Evolutionary conservation across 371 early-diverging fungal species (phyloP), one percentile per base, ranked within the genome.

Genomic region (Mucor mucedo): DNA sequence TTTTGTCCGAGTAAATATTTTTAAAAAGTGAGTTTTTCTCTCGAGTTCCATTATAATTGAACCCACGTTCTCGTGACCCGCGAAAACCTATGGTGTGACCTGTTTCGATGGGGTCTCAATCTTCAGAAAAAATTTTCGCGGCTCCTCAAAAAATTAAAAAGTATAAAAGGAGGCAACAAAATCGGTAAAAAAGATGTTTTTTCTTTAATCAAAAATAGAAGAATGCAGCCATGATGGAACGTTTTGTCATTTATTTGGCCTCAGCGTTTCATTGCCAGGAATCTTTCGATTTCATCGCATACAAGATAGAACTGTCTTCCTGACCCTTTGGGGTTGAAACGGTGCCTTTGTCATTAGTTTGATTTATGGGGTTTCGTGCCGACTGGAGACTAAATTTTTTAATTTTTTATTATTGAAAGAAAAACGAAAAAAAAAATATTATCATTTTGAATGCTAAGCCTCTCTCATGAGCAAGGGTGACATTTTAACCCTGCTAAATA

Each of bases 191-290:
- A 21, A 21, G 8, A 8, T 13, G 2, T 38, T 42, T 52, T 52
- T 60, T 60, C 44, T 53, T 66, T 61, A 63, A 71, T 71, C 71
- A 66, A 71, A 60, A 64, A 62, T 44, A 42, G 14, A 60, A 53
- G 67, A 56, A 60, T 71, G 67, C 71, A 71, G 71, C 71, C 71
- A 71, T 63, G 71, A 66, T 71, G 66, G 56, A 62, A 50, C 54
- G 52, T 38, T 62, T 38, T 61, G 70, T 56, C 66, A 63, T 60
- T 63, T 49, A 50, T 60, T 60, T 62, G 67, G 63, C 60, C 60
- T 38, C 45, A 52, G 66, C 52, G 58, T 52, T 66, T 59, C 66
- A 60, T 71, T 71, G 71, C 71, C 71, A 71, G 66, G 60, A 60
- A 66, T 71, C 66, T 54, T 56, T 52, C 21, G 66, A 70, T 66